Evolutionary conservation across 371 early-diverging fungal species (phyloP).

Genomic region (Racocetra persica): DNA sequence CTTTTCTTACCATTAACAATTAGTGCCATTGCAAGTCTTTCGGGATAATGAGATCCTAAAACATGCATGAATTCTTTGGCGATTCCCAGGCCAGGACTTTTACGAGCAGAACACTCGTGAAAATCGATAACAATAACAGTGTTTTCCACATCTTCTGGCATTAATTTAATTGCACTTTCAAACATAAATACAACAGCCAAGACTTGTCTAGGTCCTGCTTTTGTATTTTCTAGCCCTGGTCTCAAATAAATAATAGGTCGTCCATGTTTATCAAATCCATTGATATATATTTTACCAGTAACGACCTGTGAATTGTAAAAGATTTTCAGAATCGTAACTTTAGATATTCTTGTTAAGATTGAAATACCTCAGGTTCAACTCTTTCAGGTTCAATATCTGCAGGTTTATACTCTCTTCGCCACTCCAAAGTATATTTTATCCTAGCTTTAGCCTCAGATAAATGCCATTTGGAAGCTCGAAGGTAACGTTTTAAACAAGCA

Average conservation of each 20-base stretch:
- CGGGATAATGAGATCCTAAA: constrained; percentile 88
- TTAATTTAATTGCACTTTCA: constrained; percentile 79
- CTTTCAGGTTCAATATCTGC: constrained; percentile 73
- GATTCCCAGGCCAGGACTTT: constrained; percentile 73
- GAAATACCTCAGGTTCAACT: constrained; percentile 73
- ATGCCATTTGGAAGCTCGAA: constrained; percentile 83
- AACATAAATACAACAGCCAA: constrained; percentile 80
- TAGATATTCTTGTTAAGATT: not conserved
- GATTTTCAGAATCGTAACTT: not conserved
- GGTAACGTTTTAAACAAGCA: constrained; percentile 69
- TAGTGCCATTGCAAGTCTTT: constrained; percentile 71
- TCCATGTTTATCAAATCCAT: constrained; percentile 78
- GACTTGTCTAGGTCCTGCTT: constrained; percentile 78
- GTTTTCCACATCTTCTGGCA: constrained; percentile 78
- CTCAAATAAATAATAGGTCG: constrained; percentile 78
- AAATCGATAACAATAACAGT: constrained; percentile 84
- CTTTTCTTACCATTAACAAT: constrained; percentile 60
- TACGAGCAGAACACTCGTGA: constrained; percentile 70
- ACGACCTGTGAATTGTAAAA: constrained; percentile 51
- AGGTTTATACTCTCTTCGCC: constrained; percentile 81
- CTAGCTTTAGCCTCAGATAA: constrained; percentile 65
- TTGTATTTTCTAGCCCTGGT: constrained; percentile 82
- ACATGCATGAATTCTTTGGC: constrained; percentile 81
- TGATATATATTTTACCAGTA: constrained; percentile 83
- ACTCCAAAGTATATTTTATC: constrained; percentile 73